Evolutionary conservation across 73 alveolate species (phyloP).

Genomic region (Paramecium caudatum): DNA sequence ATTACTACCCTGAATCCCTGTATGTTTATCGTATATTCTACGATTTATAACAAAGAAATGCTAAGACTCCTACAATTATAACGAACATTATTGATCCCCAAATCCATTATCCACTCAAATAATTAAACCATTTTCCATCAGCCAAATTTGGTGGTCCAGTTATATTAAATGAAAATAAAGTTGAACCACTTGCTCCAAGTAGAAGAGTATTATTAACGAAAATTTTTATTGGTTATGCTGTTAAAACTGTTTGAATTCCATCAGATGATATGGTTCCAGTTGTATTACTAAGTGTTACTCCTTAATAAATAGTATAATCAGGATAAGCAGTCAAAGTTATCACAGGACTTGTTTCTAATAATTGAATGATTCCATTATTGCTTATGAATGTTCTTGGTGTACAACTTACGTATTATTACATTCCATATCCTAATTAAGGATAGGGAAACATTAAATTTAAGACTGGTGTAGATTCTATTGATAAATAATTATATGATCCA

Average conservation of each 20-base stretch:
- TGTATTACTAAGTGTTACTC: neutral
- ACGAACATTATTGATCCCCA: constrained; percentile 28
- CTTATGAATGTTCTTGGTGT: neutral
- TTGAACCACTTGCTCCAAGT: neutral
- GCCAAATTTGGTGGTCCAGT: neutral
- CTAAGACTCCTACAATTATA: neutral
- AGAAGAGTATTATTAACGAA: neutral
- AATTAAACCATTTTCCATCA: neutral
- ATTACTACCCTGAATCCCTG: too few relatives aligned
- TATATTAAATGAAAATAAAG: neutral
- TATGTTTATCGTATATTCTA: too few relatives aligned
- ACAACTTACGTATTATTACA: neutral
- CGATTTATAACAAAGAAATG: neutral
- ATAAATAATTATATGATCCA: neutral
- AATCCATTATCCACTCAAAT: neutral
- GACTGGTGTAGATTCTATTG: neutral
- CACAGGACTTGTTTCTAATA: neutral
- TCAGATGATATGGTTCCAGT: neutral
- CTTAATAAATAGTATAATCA: neutral
- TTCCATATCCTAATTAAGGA: neutral
- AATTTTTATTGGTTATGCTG: neutral
- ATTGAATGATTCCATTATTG: neutral
- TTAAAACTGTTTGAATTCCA: neutral
- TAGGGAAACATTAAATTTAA: neutral
- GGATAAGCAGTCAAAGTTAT: neutral